Evolutionary conservation across 495 filamentous ascomycete genomes (phyloP), one percentile per base, ranked within the genome.

Genomic region (Penicillium malachiteum): DNA sequence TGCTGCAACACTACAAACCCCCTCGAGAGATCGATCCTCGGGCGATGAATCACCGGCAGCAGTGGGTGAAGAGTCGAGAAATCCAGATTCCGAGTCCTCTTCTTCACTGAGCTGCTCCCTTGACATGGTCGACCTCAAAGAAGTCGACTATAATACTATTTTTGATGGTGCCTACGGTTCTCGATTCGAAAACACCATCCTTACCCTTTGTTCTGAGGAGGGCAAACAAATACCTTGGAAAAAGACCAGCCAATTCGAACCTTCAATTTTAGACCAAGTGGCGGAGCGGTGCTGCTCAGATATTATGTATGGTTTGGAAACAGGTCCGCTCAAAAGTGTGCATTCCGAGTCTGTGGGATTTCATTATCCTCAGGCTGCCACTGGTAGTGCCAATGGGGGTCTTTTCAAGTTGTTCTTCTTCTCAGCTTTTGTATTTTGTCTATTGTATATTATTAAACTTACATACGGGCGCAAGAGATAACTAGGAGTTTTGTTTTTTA

Each of bases 171-270:
- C 21, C 17, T 46, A 46, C 21, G 43, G 14, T 6, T 46, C 43
- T 46, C 14, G 21, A 26, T 46, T 46, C 8, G 12, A 18, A 21
- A 46, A 46, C 8, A 6, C 21, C 43, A 46, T 46, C 11, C 43
- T 46, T 8, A 46, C 43, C 0, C 43, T 46, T 7, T 46, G 43
- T 6, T 46, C 43, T 9, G 43, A 46, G 10, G 43, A 16, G 43
- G 43, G 43, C 21, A 46, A 31, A 46, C 14, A 46, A 26, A 46
- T 46, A 46, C 43, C 43, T 46, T 46, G 43, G 43, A 46, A 26
- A 18, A 46, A 30, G 18, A 30, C 12, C 21, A 18, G 8, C 26
- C 43, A 10, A 46, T 46, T 46, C 21, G 43, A 46, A 30, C 43
- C 43, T 11, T 46, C 17, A 26, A 17, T 10, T 26, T 18, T 46